Base-by-base conservation (phyloP, 768 basidiomycete species). In the Lentinula raphanica region DNA sequence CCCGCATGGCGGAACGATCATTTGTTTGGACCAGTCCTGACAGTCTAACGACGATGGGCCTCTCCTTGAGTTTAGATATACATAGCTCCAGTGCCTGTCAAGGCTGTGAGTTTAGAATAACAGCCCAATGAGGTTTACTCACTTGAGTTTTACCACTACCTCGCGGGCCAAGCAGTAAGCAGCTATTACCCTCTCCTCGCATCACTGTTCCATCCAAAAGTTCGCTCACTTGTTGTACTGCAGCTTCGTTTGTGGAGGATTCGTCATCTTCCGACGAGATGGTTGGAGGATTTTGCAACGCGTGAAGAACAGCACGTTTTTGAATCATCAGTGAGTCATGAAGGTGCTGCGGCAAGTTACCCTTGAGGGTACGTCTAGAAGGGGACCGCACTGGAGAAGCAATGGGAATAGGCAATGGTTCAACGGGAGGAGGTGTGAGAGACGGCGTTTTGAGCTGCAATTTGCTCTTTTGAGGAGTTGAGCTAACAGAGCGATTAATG, bases 181-280 rank as follows among this genome's bases (percentile, higher is more conserved):
- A 97, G 58, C 94, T 96, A 61, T 98, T 98, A 3, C 95, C 94
- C 75, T 98, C 95, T 9, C 88, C 89, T 28, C 94, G 81, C 21
- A 73, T 73, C 4, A 90, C 78, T 1, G 92, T 92, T 11, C 94
- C 94, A 21, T 72, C 68, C 4, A 97, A 74, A 21, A 98, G 71
- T 48, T 83, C 79, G 1, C 71, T 66, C 12, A 98, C 68, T 57
- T 90, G 84, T 32, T 80, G 66, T 27, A 77, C 71, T 0, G 89
- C 85, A 17, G 73, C 65, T 1, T 62, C 68, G 64, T 90, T 87
- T 4, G 83, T 77, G 1, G 77, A 69, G 9, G 60, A 59, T 17
- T 71, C 71, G 23, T 75, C 73, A 9, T 73, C 71, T 31, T 69
- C 70, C n/a, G 53, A 60, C 13, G 62, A 63, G 8, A 72, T 64